Evolutionary conservation across 805 yeast genomes (phyloP).

Genomic region (Myxozyma melibiosi): DNA sequence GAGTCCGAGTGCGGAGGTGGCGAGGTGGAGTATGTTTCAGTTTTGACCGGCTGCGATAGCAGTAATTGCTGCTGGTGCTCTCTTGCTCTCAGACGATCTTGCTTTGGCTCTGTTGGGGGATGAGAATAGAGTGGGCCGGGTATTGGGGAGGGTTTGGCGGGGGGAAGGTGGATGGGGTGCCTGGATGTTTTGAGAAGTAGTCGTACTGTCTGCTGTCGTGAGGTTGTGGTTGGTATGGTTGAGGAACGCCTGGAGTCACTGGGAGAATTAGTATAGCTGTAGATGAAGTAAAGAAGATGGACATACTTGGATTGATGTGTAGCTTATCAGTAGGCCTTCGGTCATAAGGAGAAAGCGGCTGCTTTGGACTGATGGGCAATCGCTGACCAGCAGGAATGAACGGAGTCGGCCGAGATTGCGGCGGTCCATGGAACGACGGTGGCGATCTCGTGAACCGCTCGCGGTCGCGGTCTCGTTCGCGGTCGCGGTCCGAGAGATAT

Average conservation of each 20-base stretch:
- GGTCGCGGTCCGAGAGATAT: not conserved
- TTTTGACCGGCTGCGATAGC: not conserved
- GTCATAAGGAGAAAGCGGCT: not conserved
- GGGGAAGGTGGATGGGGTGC: not conserved
- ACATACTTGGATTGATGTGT: not conserved
- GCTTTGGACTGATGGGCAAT: not conserved
- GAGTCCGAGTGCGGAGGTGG: no score
- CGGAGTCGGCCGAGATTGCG: not conserved
- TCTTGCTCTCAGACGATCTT: not conserved
- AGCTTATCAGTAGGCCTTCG: not conserved
- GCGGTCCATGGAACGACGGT: not conserved
- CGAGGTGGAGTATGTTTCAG: not conserved
- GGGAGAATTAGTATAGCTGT: no score
- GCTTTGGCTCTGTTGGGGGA: conserved; percentile 3
- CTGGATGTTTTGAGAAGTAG: not conserved
- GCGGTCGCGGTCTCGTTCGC: conserved; percentile 16
- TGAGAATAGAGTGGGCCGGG: not conserved
- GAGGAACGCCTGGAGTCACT: no score
- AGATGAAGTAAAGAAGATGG: not conserved
- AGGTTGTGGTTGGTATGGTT: no score
- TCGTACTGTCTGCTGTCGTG: no score
- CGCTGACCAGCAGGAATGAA: not conserved
- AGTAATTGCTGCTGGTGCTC: no score
- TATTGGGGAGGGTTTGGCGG: not conserved
- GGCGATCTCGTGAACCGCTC: conserved; percentile 1